Evolutionary conservation across 305 asterid genomes (phyloP), one percentile per base, ranked within the genome.

Genomic region (Solanum chacoense): DNA sequence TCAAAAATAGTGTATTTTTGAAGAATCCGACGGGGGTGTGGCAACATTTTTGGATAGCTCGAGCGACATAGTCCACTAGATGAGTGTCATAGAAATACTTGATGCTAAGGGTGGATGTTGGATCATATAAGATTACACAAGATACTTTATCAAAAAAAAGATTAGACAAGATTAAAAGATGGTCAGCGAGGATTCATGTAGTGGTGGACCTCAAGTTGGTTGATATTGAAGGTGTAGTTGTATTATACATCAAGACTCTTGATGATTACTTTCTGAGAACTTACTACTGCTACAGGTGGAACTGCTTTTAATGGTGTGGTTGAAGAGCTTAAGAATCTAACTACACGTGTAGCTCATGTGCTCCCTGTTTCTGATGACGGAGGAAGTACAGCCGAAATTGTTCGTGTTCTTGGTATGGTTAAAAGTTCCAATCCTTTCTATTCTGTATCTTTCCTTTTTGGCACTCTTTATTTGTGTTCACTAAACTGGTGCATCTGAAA

Each of bases 351-450:
- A 84, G 95, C 98, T 84, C 99, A 97, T 89, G 96, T 97, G 86
- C 99, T 96, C 40, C 99, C 99, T 22, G 99, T 97, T 90, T 97
- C 99, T 90, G 99, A 97, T 91, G 98, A 97, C 90, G 99, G 99
- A 89, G 99, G 99, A 90, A 97, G 99, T 95, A 97, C 99, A 40
- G 98, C 99, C 13, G 99, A 97, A 94, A 96, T 97, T 91, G 99
- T 97, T 88, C 98, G 98, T 83, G 99, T 97, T 92, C 99, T 97
- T 89, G 99, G 99, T 97, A 85, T 89, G 93, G 90, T 84, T 88
- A 88, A 85, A 40, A 14, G 63, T n/a, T 50, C 86, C 88, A 28
- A 28, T 37, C 89, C 63, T 79, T 90, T 88, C 69, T 72, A 80
- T 87, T 90, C 91, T 83, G 79, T 88, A n/a, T 85, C 75, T 16